These are phyloP conservation scores for Ramaria sp. DNA, from an alignment of 768 basidiomycete species.

Conservation along the genomic window DNA sequence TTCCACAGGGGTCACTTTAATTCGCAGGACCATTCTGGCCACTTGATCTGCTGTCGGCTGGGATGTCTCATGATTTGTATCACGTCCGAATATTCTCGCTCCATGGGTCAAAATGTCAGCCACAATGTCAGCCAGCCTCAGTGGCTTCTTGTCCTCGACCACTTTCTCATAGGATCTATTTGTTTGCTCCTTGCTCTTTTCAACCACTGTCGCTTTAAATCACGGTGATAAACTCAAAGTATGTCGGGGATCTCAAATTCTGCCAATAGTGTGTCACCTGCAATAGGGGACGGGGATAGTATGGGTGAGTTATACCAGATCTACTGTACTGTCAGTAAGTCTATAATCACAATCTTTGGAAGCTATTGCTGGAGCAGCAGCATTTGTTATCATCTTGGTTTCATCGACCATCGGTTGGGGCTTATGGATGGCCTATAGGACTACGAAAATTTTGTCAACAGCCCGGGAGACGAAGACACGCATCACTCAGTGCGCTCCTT, in stretches of 20 bases:
- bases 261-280: too few species aligned
- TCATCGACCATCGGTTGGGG: background rate
- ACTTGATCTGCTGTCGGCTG: background rate
- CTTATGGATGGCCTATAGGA: background rate
- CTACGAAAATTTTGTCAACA: background rate
- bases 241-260: too few species aligned
- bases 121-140: background rate
- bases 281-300: background rate
- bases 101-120: background rate
- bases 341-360: background rate
- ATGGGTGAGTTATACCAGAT: background rate
- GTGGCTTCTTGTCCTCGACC: too few species aligned
- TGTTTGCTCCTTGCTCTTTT: too few species aligned
- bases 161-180: too few species aligned
- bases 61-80: too few species aligned
- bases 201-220: too few species aligned
- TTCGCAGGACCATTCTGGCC: background rate
- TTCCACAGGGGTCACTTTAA: too few species aligned
- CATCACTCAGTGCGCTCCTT: background rate
- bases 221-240: too few species aligned
- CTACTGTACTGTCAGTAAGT: background rate
- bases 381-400: background rate
- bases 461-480: background rate
- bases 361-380: background rate
- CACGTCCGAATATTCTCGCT: too few species aligned